phyloP scores from a whole-genome alignment of 1,139 yeast genomes.

The Magnusiomyces tetraspermus region DNA sequence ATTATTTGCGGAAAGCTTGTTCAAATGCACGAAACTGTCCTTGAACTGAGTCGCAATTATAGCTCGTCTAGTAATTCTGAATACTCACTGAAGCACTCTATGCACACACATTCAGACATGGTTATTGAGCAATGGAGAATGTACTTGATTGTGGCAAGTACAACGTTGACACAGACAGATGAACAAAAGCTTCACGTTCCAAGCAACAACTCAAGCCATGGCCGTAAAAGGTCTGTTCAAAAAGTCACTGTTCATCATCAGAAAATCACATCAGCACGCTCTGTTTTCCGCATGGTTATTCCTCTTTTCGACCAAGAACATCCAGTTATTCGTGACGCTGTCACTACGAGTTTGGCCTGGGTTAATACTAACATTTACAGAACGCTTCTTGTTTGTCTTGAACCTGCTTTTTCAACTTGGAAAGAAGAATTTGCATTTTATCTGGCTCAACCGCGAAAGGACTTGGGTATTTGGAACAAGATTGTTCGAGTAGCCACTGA shows the following conservation, averaged over 20 bases:
- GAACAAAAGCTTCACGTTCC: conserved; percentile 70
- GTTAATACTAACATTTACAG: conserved; percentile 82
- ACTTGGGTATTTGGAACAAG: conserved; percentile 21
- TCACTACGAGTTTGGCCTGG: conserved; percentile 78
- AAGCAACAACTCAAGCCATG: conserved; percentile 36
- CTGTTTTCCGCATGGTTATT: conserved; percentile 78
- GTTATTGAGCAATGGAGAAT: conserved; percentile 82
- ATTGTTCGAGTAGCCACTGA: conserved; percentile 61
- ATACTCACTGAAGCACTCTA: conserved; percentile 28
- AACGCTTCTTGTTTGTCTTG: conserved; percentile 71
- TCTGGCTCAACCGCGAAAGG: conserved; percentile 13
- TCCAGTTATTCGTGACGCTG: conserved; percentile 68
- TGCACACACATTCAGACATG: conserved; percentile 53
- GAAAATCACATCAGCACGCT: conserved; percentile 84
- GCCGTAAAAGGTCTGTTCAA: conserved; percentile 55
- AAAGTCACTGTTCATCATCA: conserved; percentile 78
- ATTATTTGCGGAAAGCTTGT: conserved; percentile 82
- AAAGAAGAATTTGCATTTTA: conserved; percentile 18
- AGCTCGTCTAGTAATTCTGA: conserved; percentile 18
- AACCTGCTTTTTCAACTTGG: conserved; percentile 44
- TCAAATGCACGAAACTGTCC: conserved; percentile 75
- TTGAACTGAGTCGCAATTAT: conserved; percentile 48
- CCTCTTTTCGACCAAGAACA: conserved; percentile 72
- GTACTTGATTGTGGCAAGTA: conserved; percentile 82
- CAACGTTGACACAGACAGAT: conserved; percentile 80